phyloP scores from a whole-genome alignment of 306 rosid species.

The Begonia peltatifolia region DNA sequence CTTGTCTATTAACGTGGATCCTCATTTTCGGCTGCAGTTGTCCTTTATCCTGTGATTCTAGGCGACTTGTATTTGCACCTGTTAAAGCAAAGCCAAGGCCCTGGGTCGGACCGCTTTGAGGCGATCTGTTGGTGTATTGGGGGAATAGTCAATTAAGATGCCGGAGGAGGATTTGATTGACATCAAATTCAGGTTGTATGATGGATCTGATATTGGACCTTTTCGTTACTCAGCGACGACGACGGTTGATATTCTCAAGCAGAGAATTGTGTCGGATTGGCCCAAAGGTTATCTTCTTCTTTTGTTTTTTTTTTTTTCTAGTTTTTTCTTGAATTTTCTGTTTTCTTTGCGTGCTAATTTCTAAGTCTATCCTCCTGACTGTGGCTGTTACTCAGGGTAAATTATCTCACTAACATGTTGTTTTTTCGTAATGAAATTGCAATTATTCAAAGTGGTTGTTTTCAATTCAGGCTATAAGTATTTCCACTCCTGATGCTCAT shows the following conservation, averaged over 20 bases:
- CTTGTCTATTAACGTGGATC: too few species aligned
- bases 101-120: slow-evolving; percentile 1
- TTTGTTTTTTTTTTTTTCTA: neutral
- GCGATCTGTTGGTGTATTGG: slow-evolving; percentile 10
- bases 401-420: too few species aligned
- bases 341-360: too few species aligned
- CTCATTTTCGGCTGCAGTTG: too few species aligned
- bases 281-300: slow-evolving; percentile 48
- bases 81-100: neutral
- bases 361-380: too few species aligned
- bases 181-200: slow-evolving; percentile 74
- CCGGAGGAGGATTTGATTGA: slow-evolving; percentile 78
- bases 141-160: slow-evolving; percentile 33
- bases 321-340: neutral
- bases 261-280: slow-evolving; percentile 84
- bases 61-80: too few species aligned
- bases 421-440: too few species aligned
- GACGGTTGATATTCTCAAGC: slow-evolving; percentile 81
- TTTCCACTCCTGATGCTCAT: too few species aligned
- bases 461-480: too few species aligned
- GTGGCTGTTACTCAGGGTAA: too few species aligned
- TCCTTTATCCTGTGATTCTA: too few species aligned
- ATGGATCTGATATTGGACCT: slow-evolving; percentile 81
- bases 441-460: too few species aligned
- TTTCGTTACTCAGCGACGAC: slow-evolving; percentile 70